A percentile compares a stretch with the other conserved stretches of the same genome.
Conservation (phyloP, 2,329 filamentous ascomycete genomes). For the Colletotrichum cereale region DNA sequence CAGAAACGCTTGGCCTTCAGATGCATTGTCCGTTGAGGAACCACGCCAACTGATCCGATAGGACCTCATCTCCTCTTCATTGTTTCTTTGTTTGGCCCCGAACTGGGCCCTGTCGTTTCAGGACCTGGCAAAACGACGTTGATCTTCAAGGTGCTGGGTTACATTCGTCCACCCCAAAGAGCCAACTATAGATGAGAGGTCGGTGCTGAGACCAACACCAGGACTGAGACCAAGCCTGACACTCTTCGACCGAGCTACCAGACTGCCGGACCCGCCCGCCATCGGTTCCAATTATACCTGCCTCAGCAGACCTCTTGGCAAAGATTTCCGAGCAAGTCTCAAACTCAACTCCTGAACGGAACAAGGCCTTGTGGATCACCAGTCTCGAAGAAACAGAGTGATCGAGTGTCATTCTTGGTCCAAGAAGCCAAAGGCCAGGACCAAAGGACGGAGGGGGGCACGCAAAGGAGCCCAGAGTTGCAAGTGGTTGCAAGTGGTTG, state of each 20-base stretch:
- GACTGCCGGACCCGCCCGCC: conserved; percentile 6
- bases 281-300: conserved; percentile 33
- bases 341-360: conserved; percentile 16
- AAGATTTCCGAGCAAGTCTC: conserved; percentile 7
- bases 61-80: conserved; percentile 5
- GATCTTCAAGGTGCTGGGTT: conserved; percentile 31
- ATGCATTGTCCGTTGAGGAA: conserved; percentile 14
- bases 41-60: conserved; percentile 26
- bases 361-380: conserved; percentile 5
- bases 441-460: background rate
- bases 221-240: conserved; percentile 31
- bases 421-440: background rate
- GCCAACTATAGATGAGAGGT: conserved; percentile 24
- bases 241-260: conserved; percentile 21
- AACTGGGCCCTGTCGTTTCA: conserved; percentile 26
- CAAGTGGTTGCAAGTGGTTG: conserved; percentile 3
- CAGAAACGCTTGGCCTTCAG: conserved; percentile 29
- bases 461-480: conserved; percentile 18
- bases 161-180: conserved; percentile 20
- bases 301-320: conserved; percentile 33
- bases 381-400: background rate
- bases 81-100: conserved; percentile 34
- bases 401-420: conserved; percentile 1
- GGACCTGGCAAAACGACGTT: conserved; percentile 25
- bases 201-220: conserved; percentile 31